Base-by-base conservation (phyloP, 768 basidiomycete genomes). In the Tephrocybe sp. region DNA sequence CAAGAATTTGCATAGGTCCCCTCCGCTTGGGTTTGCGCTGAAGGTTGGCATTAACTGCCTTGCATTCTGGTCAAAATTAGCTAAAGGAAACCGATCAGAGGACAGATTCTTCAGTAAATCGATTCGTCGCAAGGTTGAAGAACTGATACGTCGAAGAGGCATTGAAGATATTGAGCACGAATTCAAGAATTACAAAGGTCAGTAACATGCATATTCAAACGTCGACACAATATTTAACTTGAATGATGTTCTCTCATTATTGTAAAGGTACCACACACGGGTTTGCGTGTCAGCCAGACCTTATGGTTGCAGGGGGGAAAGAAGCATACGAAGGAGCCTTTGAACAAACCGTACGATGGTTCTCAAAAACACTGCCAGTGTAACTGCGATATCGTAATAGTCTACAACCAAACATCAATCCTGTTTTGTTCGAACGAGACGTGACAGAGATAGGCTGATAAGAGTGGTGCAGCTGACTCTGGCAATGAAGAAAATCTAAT, bases 161-260 rank as follows among this genome's bases (percentile, higher is more conserved):
- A 69, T 69, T 26, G 65, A 64, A 31, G 72, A 60, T 39, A 63
- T 77, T 0, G 73, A 77, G 6, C 76, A 74, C 44, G 76, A 78
- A 58, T 72, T 79, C 54, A 68, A 64, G 44, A 64, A 64, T 5
- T 78, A 76, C 49, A 70, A 71, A 68, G 76, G 77, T 75, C 16
- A 21, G 60, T 47, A 8, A 16, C 38, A 22, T 19, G 6, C 8
- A 19, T 34, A 9, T 30, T 32, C 28, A 24, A n/a, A n/a, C n/a
- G n/a, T n/a, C n/a, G n/a, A n/a, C n/a, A n/a, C n/a, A n/a, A n/a
- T n/a, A n/a, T n/a, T n/a, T n/a, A n/a, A n/a, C n/a, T n/a, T n/a
- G n/a, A n/a, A n/a, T n/a, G n/a, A n/a, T n/a, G n/a, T n/a, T n/a
- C n/a, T n/a, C n/a, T n/a, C n/a, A n/a, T n/a, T n/a, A n/a, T n/a